Conservation (phyloP, 1,284 basidiomycete species). For the Pseudozyma hubeiensis region DNA sequence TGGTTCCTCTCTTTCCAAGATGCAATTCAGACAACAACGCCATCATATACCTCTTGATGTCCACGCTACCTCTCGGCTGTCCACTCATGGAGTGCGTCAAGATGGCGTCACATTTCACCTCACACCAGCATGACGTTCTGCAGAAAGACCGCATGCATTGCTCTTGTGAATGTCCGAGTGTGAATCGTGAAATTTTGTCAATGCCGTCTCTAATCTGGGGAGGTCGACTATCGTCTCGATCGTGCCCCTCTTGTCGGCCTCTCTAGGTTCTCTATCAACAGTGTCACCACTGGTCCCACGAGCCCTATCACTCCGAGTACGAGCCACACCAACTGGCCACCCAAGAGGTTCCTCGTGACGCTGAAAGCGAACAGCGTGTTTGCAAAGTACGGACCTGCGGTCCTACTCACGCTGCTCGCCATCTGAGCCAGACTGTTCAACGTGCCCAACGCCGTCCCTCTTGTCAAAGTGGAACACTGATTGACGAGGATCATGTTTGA, state of each 20-base stretch:
- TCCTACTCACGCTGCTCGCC: conserved; percentile 29
- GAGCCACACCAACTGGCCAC: conserved; percentile 55
- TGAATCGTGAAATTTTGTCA: too few species aligned
- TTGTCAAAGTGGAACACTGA: conserved; percentile 39
- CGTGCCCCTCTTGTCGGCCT: neutral
- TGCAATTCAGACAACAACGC: neutral
- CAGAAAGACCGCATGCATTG: too few species aligned
- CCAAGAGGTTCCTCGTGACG: conserved; percentile 33
- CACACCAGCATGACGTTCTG: too few species aligned
- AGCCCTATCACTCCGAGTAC: conserved; percentile 23
- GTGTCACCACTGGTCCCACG: conserved; percentile 15
- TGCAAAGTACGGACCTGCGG: conserved; percentile 47
- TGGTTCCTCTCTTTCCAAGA: too few species aligned
- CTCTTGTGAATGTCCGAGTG: too few species aligned
- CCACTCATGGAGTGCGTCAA: neutral
- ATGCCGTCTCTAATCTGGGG: too few species aligned
- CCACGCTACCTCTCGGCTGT: too few species aligned
- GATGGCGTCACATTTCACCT: too few species aligned
- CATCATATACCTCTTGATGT: conserved; percentile 1
- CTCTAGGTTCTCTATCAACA: conserved; percentile 28
- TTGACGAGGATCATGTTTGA: conserved; percentile 54
- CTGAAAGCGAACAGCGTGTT: conserved; percentile 51
- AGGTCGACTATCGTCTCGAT: neutral
- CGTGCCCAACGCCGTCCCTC: conserved; percentile 36
- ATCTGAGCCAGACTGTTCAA: conserved; percentile 55